Conservation (phyloP, 805 yeast species). For the Candida loeiensis region DNA sequence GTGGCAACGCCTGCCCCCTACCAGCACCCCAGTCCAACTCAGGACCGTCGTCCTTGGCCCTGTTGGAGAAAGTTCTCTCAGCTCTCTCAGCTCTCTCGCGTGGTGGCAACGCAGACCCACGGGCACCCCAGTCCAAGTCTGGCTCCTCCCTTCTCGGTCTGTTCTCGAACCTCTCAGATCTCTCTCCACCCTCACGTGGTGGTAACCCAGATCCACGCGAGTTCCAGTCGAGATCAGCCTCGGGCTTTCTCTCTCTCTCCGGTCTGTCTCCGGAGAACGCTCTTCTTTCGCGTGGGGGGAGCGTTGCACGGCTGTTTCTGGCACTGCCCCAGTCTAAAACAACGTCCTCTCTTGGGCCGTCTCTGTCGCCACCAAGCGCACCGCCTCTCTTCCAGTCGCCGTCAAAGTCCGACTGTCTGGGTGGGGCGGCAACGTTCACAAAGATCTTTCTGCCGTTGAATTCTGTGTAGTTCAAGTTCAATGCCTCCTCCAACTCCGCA, state of each 20-base stretch:
- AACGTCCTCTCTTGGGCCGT: slow-evolving; percentile 36
- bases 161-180: slow-evolving; percentile 17
- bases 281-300: slow-evolving; percentile 29
- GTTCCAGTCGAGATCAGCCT: slow-evolving; percentile 61
- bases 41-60: slow-evolving; percentile 32
- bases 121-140: slow-evolving; percentile 60
- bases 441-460: slow-evolving; percentile 49
- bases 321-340: slow-evolving; percentile 47
- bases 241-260: slow-evolving; percentile 39
- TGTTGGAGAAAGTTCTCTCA: slow-evolving; percentile 20
- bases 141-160: slow-evolving; percentile 47
- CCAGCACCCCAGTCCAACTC: slow-evolving; percentile 44
- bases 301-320: slow-evolving; percentile 26
- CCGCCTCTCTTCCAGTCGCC: slow-evolving; percentile 39
- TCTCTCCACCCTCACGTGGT: slow-evolving; percentile 21
- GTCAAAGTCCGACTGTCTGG: slow-evolving; percentile 42
- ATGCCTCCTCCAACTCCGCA: slow-evolving; percentile 48
- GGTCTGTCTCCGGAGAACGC: slow-evolving; percentile 17
- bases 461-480: slow-evolving; percentile 41
- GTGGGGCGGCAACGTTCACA: slow-evolving; percentile 59
- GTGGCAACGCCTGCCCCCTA: slow-evolving; percentile 31
- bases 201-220: slow-evolving; percentile 33
- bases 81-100: slow-evolving; percentile 36
- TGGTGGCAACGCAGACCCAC: slow-evolving; percentile 32
- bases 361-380: slow-evolving; percentile 9